phyloP scores from a whole-genome alignment of 2,329 filamentous ascomycete species.

The Triangularia verruculosa region DNA sequence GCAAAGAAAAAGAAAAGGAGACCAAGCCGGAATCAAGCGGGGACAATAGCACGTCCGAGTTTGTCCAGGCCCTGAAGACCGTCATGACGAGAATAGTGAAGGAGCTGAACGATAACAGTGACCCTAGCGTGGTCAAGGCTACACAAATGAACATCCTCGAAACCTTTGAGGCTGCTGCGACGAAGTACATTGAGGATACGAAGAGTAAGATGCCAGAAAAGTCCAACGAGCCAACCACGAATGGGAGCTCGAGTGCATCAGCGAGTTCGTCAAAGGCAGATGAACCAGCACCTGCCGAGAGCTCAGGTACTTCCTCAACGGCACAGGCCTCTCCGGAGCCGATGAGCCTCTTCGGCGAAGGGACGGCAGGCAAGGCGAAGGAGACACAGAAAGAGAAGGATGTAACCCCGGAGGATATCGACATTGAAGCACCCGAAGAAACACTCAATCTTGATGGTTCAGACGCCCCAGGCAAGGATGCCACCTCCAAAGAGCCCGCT shows the following conservation, averaged over 20 bases:
- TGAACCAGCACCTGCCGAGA: neutral
- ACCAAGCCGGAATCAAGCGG: slow-evolving; percentile 11
- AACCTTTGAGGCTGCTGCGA: slow-evolving; percentile 49
- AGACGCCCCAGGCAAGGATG: slow-evolving; percentile 21
- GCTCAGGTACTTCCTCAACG: neutral
- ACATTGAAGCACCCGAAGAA: slow-evolving; percentile 45
- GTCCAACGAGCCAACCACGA: neutral
- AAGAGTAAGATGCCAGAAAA: slow-evolving; percentile 22
- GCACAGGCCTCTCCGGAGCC: slow-evolving; percentile 2
- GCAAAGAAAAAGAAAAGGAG: slow-evolving; percentile 19
- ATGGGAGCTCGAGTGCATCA: slow-evolving; percentile 4
- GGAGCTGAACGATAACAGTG: slow-evolving; percentile 37
- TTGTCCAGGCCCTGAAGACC: slow-evolving; percentile 39
- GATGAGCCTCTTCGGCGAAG: slow-evolving; percentile 26
- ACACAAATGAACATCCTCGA: slow-evolving; percentile 47
- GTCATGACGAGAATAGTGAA: slow-evolving; percentile 44
- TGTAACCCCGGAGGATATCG: slow-evolving; percentile 47
- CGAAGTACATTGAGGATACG: slow-evolving; percentile 46
- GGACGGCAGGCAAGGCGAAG: slow-evolving; percentile 23
- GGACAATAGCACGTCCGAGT: slow-evolving; percentile 29
- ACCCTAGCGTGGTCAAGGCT: slow-evolving; percentile 21
- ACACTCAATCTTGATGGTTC: slow-evolving; percentile 33
- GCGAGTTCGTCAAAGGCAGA: slow-evolving; percentile 2
- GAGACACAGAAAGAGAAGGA: slow-evolving; percentile 33
- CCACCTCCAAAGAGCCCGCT: slow-evolving; percentile 10